phyloP scores from a whole-genome alignment of 2,329 filamentous ascomycete species.

The Penicillium hesseltinei region DNA sequence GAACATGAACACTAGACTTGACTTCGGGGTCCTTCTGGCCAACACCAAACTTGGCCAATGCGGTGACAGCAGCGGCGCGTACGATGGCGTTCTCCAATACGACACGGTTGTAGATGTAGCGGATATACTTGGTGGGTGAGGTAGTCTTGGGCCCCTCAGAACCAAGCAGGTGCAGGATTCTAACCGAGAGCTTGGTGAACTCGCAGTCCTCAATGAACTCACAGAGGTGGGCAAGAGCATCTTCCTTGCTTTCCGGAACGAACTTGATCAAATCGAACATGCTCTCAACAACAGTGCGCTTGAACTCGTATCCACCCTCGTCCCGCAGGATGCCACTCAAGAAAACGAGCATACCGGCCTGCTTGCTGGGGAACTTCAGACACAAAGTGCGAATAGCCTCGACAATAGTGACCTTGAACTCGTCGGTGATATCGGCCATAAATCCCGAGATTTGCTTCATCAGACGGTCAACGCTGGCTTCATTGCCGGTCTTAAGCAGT shows the following conservation, averaged over 20 bases:
- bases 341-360: conserved; percentile 96
- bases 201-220: conserved; percentile 99
- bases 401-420: conserved; percentile 99
- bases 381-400: conserved; percentile 96
- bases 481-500: conserved; percentile 95
- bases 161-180: conserved; percentile 90
- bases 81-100: conserved; percentile 97
- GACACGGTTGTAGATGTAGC: conserved; percentile 98
- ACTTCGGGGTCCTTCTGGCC: conserved; percentile 95
- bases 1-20: conserved; percentile 89
- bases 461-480: conserved; percentile 90
- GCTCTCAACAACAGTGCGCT: conserved; percentile 94
- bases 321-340: conserved; percentile 94
- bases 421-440: conserved; percentile 98
- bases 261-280: conserved; percentile 99
- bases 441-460: conserved; percentile 99
- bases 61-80: conserved; percentile 89
- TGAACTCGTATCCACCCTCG: conserved; percentile 97
- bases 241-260: conserved; percentile 79
- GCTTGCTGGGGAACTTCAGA: conserved; percentile 96
- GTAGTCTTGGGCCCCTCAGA: conserved; percentile 92
- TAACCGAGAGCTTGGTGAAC: conserved; percentile 95
- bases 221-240: conserved; percentile 85
- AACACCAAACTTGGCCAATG: conserved; percentile 94
- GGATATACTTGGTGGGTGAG: conserved; percentile 96